Evolutionary conservation across 179 eudicot species (phyloP).

Genomic region (Drosera spatulata): DNA sequence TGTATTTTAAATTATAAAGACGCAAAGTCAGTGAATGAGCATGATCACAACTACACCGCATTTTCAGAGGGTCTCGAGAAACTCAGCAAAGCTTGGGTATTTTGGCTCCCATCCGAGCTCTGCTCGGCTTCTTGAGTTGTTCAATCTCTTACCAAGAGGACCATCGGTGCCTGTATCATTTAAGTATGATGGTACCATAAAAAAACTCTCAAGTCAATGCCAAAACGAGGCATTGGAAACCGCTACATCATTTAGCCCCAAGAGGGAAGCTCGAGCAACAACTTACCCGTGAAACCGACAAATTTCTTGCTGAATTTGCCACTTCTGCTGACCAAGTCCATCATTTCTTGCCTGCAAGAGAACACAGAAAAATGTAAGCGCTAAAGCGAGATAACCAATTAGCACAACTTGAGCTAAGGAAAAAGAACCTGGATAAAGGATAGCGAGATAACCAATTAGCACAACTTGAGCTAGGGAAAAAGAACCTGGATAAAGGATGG

Average conservation of each 20-base stretch:
- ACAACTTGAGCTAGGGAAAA: neutral
- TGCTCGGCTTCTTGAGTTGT: constrained; percentile 55
- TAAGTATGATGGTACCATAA: too few species aligned
- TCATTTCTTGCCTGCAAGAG: constrained; percentile 62
- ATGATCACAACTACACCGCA: too few species aligned
- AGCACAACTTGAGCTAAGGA: neutral
- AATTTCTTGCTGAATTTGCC: constrained; percentile 58
- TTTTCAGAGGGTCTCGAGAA: constrained; percentile 28
- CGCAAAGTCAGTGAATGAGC: too few species aligned
- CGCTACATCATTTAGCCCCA: neutral
- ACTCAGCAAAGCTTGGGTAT: constrained; percentile 61
- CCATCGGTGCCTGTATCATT: constrained; percentile 41
- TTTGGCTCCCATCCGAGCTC: constrained; percentile 76
- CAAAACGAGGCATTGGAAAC: too few species aligned
- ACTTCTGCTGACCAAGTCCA: constrained; percentile 65
- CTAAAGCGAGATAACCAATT: neutral
- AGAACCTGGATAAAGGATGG: constrained; percentile 83
- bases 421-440: constrained; percentile 66
- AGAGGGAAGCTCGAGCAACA: neutral
- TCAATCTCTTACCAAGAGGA: constrained; percentile 71
- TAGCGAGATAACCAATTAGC: constrained; percentile 4
- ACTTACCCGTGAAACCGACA: constrained; percentile 61
- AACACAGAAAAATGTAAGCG: neutral
- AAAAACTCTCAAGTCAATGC: too few species aligned
- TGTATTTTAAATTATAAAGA: too few species aligned